phyloP scores from a whole-genome alignment of 257 asterid species.

The Nicotiana attenuata region DNA sequence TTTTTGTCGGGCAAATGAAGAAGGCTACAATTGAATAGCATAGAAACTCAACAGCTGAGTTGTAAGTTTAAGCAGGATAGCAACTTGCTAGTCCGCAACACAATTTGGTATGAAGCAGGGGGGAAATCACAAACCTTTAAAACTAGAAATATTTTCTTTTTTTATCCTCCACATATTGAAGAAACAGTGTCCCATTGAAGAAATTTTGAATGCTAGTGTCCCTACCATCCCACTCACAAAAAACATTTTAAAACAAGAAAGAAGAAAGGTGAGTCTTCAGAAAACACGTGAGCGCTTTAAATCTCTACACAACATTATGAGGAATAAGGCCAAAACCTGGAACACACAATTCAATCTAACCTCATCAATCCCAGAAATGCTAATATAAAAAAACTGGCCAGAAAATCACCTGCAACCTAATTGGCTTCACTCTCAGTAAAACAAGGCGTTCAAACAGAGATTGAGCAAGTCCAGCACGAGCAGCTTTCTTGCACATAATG shows the following conservation, averaged over 20 bases:
- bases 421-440: slow-evolving; percentile 91
- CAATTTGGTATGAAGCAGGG: background rate
- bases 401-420: slow-evolving; percentile 83
- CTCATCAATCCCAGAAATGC: background rate
- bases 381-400: background rate
- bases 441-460: slow-evolving; percentile 97
- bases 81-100: background rate
- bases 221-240: background rate
- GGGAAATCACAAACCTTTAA: background rate
- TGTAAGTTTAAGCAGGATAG: background rate
- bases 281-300: background rate
- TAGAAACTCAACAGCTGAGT: background rate
- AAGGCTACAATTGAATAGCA: background rate
- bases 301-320: background rate
- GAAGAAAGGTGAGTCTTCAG: background rate
- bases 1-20: background rate
- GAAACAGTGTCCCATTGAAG: background rate
- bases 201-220: background rate
- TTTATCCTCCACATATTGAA: background rate
- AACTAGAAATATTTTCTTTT: background rate
- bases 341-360: background rate
- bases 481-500: slow-evolving; percentile 99
- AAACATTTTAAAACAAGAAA: background rate
- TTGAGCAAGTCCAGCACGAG: slow-evolving; percentile 97
- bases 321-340: background rate